Evolutionary conservation across 2,329 filamentous ascomycete species (phyloP).

Genomic region (Eutypa lata): DNA sequence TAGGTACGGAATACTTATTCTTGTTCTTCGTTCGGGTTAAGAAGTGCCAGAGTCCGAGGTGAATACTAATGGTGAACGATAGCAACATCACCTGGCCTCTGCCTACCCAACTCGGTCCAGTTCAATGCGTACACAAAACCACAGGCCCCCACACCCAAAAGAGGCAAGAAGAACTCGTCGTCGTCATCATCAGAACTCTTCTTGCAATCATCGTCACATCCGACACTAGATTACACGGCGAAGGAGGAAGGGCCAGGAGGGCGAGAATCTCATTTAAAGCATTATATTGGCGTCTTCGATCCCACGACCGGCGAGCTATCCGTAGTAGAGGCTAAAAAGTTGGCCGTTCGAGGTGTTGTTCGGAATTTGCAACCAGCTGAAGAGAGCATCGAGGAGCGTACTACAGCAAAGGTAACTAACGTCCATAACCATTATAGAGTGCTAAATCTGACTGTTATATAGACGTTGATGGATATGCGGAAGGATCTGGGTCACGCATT

Average conservation of each 20-base stretch:
- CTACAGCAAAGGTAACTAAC: constrained; percentile 33
- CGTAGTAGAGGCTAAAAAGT: constrained; percentile 62
- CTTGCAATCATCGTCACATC: constrained; percentile 56
- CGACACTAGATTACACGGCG: constrained; percentile 57
- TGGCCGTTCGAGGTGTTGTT: constrained; percentile 57
- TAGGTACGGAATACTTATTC: constrained; percentile 40
- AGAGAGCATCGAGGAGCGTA: constrained; percentile 39
- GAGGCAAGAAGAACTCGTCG: constrained; percentile 36
- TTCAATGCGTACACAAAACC: constrained; percentile 50
- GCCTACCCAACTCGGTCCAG: constrained; percentile 31
- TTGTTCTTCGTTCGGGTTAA: no score
- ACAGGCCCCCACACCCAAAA: constrained; percentile 33
- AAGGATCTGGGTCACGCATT: constrained; percentile 74
- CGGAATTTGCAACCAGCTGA: constrained; percentile 51
- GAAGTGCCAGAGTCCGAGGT: neutral
- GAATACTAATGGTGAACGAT: constrained; percentile 7
- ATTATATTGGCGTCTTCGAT: constrained; percentile 65
- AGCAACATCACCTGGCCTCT: constrained; percentile 42
- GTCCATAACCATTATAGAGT: neutral
- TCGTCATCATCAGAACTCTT: constrained; percentile 46
- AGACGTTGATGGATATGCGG: constrained; percentile 60
- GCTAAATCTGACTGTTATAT: constrained; percentile 17
- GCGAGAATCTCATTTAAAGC: constrained; percentile 48
- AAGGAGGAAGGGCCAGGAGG: constrained; percentile 47
- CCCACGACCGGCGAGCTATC: constrained; percentile 56